A percentile compares a stretch with the other conserved stretches of the same genome.
phyloP scores from a whole-genome alignment of 331 rosid genomes.

The Quercus lobata region DNA sequence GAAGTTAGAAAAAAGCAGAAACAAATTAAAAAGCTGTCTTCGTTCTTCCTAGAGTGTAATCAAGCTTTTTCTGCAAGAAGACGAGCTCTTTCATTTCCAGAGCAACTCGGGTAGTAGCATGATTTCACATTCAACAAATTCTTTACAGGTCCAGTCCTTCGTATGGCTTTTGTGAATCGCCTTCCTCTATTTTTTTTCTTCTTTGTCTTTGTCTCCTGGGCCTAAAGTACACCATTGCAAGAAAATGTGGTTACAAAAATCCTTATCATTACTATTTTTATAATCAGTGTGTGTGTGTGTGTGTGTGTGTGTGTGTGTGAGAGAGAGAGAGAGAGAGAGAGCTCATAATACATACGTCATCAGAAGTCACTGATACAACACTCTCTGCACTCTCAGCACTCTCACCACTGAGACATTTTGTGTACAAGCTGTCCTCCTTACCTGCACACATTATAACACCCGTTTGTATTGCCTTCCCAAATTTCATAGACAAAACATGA shows the following conservation, averaged over 20 bases:
- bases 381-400: constrained; percentile 21
- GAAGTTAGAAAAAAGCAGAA: neutral
- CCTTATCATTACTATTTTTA: neutral
- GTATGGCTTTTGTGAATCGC: constrained; percentile 26
- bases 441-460: constrained; percentile 12
- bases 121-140: constrained; percentile 43
- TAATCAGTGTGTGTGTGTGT: neutral
- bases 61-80: constrained; percentile 26
- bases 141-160: constrained; percentile 38
- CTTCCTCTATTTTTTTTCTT: constrained; percentile 29
- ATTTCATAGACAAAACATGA: neutral
- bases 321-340: neutral
- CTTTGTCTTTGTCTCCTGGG: constrained; percentile 19
- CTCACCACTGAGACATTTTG: constrained; percentile 16
- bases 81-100: constrained; percentile 34
- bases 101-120: constrained; percentile 36
- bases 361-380: neutral
- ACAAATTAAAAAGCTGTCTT: constrained; percentile 1
- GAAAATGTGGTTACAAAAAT: neutral
- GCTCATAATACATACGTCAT: constrained; percentile 21
- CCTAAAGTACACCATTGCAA: constrained; percentile 22
- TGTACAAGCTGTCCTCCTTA: neutral
- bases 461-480: neutral
- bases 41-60: constrained; percentile 1
- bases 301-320: too few relatives aligned